Percentiles rank a stretch among this genome's conserved stretches.
Conservation (phyloP, 176 grass and related monocot genomes). For the Thalia dealbata region DNA sequence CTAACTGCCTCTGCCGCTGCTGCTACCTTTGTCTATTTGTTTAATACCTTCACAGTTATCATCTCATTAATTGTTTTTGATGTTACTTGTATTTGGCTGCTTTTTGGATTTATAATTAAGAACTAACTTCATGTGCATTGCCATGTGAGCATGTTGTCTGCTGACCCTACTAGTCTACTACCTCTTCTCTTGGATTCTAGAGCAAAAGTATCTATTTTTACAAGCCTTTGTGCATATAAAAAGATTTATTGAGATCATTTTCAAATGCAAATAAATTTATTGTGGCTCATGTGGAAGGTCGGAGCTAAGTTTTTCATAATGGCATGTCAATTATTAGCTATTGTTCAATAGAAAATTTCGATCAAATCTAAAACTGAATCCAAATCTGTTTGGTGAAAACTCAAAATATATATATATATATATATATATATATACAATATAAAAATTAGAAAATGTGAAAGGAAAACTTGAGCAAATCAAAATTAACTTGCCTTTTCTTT, state of each 20-base stretch:
- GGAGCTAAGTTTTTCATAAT: background rate
- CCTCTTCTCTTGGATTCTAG: background rate
- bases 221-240: too few relatives aligned
- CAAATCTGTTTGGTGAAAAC: too few relatives aligned
- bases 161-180: background rate
- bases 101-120: background rate
- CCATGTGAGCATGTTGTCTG: slow-evolving; percentile 14
- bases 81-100: background rate
- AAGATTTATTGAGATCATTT: too few relatives aligned
- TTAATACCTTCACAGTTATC: background rate
- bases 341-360: too few relatives aligned
- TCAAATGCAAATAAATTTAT: too few relatives aligned
- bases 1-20: background rate
- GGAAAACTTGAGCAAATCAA: too few relatives aligned
- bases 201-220: background rate
- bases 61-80: background rate
- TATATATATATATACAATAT: too few relatives aligned
- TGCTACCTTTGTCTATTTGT: background rate
- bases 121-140: slow-evolving; percentile 16
- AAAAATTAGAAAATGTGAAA: too few relatives aligned
- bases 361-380: too few relatives aligned
- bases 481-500: too few relatives aligned
- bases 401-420: too few relatives aligned
- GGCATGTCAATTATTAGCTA: too few relatives aligned
- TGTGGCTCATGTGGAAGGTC: background rate